phyloP scores from a whole-genome alignment of 164 flowering plant species.

The Tetrastigma voinierianum region DNA sequence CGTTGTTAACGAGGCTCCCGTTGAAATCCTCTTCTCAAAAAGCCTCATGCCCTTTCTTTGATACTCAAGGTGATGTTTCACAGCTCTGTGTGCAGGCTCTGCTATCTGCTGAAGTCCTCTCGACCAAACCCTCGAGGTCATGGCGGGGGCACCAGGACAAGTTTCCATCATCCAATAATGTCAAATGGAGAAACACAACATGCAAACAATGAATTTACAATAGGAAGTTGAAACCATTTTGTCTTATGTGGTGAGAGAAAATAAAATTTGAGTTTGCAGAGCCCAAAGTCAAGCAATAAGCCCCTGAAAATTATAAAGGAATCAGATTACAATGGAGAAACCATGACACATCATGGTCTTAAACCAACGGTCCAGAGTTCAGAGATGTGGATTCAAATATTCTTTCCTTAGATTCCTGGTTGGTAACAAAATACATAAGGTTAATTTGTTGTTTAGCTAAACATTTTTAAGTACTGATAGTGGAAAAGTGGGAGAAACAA shows the following conservation, averaged over 20 bases:
- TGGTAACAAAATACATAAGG: too few species aligned
- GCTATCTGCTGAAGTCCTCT: constrained; percentile 97
- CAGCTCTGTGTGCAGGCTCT: constrained; percentile 93
- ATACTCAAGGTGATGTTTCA: constrained; percentile 67
- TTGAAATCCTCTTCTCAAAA: constrained; percentile 98
- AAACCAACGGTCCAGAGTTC: too few species aligned
- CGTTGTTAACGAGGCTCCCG: constrained; percentile 92
- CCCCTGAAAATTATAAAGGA: background rate
- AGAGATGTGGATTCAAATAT: too few species aligned
- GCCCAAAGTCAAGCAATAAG: background rate
- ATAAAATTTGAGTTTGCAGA: background rate
- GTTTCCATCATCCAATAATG: background rate
- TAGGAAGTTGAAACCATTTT: background rate
- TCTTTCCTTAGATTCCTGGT: too few species aligned
- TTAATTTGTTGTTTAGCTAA: too few species aligned
- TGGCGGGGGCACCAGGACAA: constrained; percentile 87
- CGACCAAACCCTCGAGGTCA: constrained; percentile 96
- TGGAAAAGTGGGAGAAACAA: too few species aligned
- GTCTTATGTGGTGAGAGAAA: background rate
- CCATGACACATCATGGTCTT: too few species aligned
- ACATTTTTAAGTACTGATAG: too few species aligned
- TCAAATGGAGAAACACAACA: background rate
- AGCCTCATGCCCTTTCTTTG: constrained; percentile 89
- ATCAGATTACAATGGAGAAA: too few species aligned
- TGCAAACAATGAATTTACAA: background rate